Evolutionary conservation across 148 eudicot species (phyloP), one percentile per base, ranked within the genome.

Genomic region (Diospyros lotus): DNA sequence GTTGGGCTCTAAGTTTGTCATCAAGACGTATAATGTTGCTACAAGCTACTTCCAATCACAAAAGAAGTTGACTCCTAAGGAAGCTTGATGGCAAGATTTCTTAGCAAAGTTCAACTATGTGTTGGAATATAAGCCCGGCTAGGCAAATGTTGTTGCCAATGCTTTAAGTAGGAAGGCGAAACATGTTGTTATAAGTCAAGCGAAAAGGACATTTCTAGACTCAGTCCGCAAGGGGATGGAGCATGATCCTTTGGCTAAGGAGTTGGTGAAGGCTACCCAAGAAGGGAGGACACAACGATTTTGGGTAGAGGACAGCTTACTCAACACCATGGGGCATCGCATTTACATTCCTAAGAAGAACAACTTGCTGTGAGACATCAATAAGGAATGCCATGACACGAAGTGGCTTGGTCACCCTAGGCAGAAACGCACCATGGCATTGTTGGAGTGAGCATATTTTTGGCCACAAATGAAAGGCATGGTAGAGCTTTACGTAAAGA

Each of bases 321-420:
- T 75, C 7, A 10, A 59, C 17, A 66, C 42, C 10, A 53, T 4
- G 7, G 77, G 71, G 15, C 3, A 13, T 0, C 50, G 10, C 2
- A 6, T 75, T 4, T 75, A 28, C 46, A 65, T 75, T 11, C 72
- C 43, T 9, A 66, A 46, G 43, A 66, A 72, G 72, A 51, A 46
- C 13, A 66, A 75, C 55, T 11, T 75, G 5, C 28, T 18, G 51
- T 41, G 39, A 39, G 38, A 10, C 7, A 1, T 55, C 2, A 71
- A 55, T 1, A 55, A 56, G 38, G 64, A 69, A 15, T 71, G 73
- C 12, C 43, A 55, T 58, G 54, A 55, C 46, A 41, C 65, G 0
- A 56, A 43, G 18, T 66, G 65, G 78, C 64, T 53, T 3, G 78
- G 64, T 7, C 78, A 75, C 17, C 71, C 42, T 9, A 64, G 71